Evolutionary conservation across 139 green algal genomes (phyloP).

Genomic region (Coelastrella sp.): DNA sequence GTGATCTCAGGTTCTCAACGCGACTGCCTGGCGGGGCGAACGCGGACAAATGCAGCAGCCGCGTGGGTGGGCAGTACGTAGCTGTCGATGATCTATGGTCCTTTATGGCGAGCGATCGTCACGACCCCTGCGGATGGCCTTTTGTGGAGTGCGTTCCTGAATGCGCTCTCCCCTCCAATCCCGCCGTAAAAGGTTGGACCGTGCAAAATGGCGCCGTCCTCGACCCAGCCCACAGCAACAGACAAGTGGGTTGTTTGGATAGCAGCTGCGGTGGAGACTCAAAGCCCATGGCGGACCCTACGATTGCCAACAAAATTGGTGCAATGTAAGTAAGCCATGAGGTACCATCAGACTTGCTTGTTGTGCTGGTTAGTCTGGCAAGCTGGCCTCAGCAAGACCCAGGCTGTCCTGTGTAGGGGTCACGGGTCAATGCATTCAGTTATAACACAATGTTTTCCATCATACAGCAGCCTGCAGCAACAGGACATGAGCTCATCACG

Average conservation of each 20-base stretch:
- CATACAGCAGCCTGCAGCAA: too few relatives aligned
- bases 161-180: conserved; percentile 15
- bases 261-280: neutral
- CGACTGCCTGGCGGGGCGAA: neutral
- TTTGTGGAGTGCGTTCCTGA: conserved; percentile 27
- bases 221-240: neutral
- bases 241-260: neutral
- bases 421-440: too few relatives aligned
- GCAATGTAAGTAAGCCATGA: conserved; percentile 10
- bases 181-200: neutral
- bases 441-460: too few relatives aligned
- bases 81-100: conserved; percentile 32
- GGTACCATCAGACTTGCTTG: too few relatives aligned
- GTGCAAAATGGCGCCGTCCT: neutral
- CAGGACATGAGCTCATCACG: too few relatives aligned
- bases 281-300: neutral
- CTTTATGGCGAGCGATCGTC: conserved; percentile 19
- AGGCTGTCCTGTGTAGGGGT: too few relatives aligned
- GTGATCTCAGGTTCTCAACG: neutral
- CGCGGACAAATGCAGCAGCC: conserved; percentile 17
- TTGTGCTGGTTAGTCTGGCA: too few relatives aligned
- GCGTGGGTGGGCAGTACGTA: conserved; percentile 16
- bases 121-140: conserved; percentile 36
- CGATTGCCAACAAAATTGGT: conserved; percentile 10
- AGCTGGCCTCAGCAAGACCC: too few relatives aligned